These are phyloP conservation scores for Populus nigra DNA, from an alignment of 345 rosid genomes.

Conservation along the genomic window DNA sequence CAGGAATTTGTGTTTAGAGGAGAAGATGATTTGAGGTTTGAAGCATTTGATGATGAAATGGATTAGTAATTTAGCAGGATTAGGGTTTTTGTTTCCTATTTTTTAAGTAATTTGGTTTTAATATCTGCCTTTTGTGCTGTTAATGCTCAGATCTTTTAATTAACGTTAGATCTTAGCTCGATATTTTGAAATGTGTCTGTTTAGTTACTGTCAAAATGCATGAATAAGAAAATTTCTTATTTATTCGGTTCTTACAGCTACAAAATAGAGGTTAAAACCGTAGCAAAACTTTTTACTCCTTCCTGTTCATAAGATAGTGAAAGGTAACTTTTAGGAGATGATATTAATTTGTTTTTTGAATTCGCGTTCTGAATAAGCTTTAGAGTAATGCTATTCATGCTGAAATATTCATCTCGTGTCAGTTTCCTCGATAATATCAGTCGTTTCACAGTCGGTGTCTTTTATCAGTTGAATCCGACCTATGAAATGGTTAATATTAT, in stretches of 20 bases:
- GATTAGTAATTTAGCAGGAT: background rate
- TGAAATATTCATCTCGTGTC: background rate
- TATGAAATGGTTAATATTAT: background rate
- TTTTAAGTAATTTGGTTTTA: background rate
- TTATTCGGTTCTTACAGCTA: background rate
- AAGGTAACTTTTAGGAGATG: background rate
- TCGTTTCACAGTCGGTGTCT: background rate
- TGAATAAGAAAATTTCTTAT: background rate
- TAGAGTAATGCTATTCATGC: background rate
- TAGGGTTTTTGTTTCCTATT: background rate
- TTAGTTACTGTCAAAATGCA: background rate
- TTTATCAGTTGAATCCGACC: background rate
- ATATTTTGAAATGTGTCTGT: background rate
- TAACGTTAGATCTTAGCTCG: background rate
- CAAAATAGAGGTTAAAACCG: background rate
- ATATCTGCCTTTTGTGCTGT: background rate
- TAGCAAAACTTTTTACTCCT: background rate
- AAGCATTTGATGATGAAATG: background rate
- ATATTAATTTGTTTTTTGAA: background rate
- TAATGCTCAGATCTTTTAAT: background rate
- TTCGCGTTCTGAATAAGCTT: background rate
- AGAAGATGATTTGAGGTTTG: background rate
- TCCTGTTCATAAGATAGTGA: background rate
- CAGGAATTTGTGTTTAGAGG: slow-evolving; percentile 4
- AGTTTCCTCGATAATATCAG: background rate